Evolutionary conservation across 2,329 filamentous ascomycete genomes (phyloP).

Genomic region (Neodidymelliopsis sp.): DNA sequence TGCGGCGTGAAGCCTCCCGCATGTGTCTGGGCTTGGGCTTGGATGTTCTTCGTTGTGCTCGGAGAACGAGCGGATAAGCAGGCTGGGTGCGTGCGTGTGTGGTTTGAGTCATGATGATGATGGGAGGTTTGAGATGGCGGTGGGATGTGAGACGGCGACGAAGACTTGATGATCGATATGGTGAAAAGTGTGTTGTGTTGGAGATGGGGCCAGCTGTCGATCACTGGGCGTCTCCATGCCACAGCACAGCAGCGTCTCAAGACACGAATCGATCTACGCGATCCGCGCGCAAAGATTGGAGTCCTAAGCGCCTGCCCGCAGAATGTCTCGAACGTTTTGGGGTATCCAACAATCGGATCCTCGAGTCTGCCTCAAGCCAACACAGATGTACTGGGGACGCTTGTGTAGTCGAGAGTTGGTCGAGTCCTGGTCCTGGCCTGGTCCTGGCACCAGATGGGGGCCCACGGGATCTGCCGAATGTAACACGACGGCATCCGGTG

Average conservation of each 20-base stretch:
- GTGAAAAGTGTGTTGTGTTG: neutral
- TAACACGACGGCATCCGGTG: neutral
- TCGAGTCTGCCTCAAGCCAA: constrained; percentile 2
- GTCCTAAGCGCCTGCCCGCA: neutral
- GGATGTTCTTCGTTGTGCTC: neutral
- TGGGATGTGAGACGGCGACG: neutral
- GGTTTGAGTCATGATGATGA: neutral
- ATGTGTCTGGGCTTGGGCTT: constrained; percentile 1
- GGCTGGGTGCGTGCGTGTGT: constrained; percentile 4
- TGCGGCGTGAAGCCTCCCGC: constrained; percentile 12
- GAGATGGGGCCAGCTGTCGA: neutral
- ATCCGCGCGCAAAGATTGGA: neutral
- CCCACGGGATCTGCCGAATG: neutral
- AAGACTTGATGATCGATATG: no score
- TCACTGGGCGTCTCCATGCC: constrained; percentile 9
- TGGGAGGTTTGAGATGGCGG: neutral
- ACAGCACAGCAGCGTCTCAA: no score
- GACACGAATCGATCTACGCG: no score
- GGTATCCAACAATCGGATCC: neutral
- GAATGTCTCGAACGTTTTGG: neutral
- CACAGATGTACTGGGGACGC: neutral
- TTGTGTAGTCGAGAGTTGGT: neutral
- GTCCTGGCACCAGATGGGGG: neutral
- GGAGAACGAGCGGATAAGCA: constrained; percentile 1
- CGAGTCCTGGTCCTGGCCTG: constrained; percentile 4